A percentile compares a stretch with the other conserved stretches of the same genome.
Conservation (phyloP, 306 rosid genomes). For the Quercus mongolica region DNA sequence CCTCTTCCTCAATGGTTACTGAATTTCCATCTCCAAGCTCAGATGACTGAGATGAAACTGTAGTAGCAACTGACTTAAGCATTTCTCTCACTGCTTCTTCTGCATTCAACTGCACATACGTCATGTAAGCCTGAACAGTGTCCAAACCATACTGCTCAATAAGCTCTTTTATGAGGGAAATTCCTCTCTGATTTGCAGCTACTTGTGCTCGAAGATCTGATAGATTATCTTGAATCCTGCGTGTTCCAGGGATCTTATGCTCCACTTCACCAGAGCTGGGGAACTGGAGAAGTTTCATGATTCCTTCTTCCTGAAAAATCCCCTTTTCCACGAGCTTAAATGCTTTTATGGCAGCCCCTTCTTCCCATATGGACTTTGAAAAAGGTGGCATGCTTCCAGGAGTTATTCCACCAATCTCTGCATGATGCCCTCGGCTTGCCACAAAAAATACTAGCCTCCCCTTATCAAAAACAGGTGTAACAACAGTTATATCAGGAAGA, state of each 20-base stretch:
- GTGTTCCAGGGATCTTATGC: constrained; percentile 69
- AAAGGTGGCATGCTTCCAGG: constrained; percentile 99
- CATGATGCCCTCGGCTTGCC: constrained; percentile 94
- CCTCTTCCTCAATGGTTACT: constrained; percentile 75
- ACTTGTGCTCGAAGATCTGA: constrained; percentile 94
- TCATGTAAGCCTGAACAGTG: constrained; percentile 94
- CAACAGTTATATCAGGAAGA: constrained; percentile 92
- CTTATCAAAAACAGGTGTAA: constrained; percentile 78
- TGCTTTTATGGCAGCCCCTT: constrained; percentile 88
- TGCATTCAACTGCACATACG: constrained; percentile 79
- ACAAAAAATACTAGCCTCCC: constrained; percentile 79
- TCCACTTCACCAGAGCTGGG: constrained; percentile 48
- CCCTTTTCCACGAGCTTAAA: constrained; percentile 90
- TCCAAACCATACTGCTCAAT: constrained; percentile 81
- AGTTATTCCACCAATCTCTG: constrained; percentile 89
- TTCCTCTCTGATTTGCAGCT: constrained; percentile 95
- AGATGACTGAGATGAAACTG: constrained; percentile 45
- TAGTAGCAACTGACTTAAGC: constrained; percentile 71
- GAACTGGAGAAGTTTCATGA: constrained; percentile 58
- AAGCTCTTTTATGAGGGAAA: constrained; percentile 70
- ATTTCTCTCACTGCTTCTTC: constrained; percentile 93
- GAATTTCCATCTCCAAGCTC: constrained; percentile 20
- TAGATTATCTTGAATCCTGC: constrained; percentile 84
- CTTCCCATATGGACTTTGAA: constrained; percentile 88
- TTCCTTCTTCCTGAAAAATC: constrained; percentile 78